Conservation (phyloP, 2,329 filamentous ascomycete genomes). For the Boeremia exigua region DNA sequence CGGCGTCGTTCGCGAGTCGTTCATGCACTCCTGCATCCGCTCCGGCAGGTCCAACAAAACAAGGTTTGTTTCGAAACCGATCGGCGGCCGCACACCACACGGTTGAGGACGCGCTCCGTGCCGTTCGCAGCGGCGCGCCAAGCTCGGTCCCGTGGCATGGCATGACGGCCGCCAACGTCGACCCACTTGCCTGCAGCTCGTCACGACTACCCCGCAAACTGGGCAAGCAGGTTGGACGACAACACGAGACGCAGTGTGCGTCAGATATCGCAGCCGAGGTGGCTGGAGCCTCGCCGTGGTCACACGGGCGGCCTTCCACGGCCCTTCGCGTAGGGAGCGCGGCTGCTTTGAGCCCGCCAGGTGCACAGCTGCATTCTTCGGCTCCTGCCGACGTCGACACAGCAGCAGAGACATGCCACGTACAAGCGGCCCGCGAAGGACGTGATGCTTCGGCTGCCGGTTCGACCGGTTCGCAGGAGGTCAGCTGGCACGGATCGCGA, state of each 20-base stretch:
- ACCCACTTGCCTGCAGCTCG: conserved; percentile 15
- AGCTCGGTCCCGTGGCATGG: conserved; percentile 16
- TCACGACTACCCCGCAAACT: conserved; percentile 10
- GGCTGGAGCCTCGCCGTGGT: conserved; percentile 1
- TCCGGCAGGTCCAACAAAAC: conserved; percentile 15
- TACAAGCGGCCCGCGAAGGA: conserved; percentile 7
- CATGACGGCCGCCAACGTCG: conserved; percentile 13
- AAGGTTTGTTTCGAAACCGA: conserved; percentile 18
- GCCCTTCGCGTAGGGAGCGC: conserved; percentile 1
- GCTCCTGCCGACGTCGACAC: conserved; percentile 12
- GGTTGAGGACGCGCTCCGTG: conserved; percentile 8
- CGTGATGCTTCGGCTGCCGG: not conserved
- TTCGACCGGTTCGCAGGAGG: not conserved
- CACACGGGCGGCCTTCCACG: conserved; percentile 1
- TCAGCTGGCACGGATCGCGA: conserved; percentile 5
- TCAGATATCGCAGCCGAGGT: conserved; percentile 1
- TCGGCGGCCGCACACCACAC: conserved; percentile 4
- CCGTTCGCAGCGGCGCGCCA: conserved; percentile 9
- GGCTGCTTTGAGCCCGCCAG: conserved; percentile 1
- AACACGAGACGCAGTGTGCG: conserved; percentile 2
- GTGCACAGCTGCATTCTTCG: conserved; percentile 11
- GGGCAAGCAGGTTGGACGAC: conserved; percentile 6
- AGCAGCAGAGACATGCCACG: conserved; percentile 14
- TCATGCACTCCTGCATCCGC: conserved; percentile 14
- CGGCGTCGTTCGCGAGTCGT: conserved; percentile 11